A percentile compares a stretch with the other conserved stretches of the same genome.
phyloP scores from a whole-genome alignment of 2,329 filamentous ascomycete species.

The Xylariaceae sp. region DNA sequence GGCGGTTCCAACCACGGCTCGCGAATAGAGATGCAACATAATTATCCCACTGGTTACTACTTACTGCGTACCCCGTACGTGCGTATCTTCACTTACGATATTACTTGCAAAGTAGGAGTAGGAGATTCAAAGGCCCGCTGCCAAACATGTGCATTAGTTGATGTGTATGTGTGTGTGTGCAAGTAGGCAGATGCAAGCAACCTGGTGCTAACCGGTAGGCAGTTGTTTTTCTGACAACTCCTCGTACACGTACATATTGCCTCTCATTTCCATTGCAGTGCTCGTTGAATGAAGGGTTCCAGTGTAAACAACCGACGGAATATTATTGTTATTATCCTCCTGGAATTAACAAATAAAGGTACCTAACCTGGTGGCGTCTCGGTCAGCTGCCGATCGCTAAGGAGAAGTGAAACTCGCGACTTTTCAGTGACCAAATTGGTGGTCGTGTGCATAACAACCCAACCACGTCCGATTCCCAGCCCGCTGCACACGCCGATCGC shows the following conservation, averaged over 20 bases:
- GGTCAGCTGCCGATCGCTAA: not conserved
- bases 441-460: not conserved
- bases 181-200: constrained; percentile 5
- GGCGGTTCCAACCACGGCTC: not conserved
- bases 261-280: too few species aligned
- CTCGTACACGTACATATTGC: too few species aligned
- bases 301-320: too few species aligned
- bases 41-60: not conserved
- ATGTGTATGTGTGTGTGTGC: not conserved
- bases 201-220: not conserved
- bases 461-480: constrained; percentile 3
- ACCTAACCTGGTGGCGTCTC: not conserved
- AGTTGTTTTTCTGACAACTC: not conserved
- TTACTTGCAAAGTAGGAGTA: not conserved
- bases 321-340: too few species aligned
- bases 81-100: not conserved
- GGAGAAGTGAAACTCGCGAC: not conserved
- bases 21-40: not conserved
- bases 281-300: too few species aligned
- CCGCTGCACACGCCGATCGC: not conserved
- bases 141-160: not conserved
- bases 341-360: not conserved
- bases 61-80: not conserved
- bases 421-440: not conserved
- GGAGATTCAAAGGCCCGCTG: constrained; percentile 5